These are phyloP conservation scores for Peniophora sp. DNA, from an alignment of 1,284 basidiomycete genomes.

Conservation along the genomic window DNA sequence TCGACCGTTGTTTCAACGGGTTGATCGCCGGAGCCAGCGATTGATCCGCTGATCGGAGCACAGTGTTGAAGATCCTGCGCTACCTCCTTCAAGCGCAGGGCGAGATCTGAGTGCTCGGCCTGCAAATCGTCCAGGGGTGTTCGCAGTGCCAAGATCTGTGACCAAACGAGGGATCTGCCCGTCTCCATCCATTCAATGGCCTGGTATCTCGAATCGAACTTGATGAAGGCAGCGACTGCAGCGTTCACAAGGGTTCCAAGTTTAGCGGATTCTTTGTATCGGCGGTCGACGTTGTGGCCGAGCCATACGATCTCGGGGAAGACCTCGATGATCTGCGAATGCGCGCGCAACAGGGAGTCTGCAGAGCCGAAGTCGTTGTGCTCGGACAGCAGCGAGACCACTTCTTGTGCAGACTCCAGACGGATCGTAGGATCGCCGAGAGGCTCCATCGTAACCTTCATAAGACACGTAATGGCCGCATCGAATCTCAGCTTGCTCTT, in stretches of 20 bases:
- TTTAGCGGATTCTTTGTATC: background rate
- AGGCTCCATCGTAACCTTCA: background rate
- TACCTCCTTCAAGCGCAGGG: background rate
- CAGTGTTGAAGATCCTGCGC: background rate
- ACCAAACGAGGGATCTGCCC: background rate
- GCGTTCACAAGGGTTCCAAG: background rate
- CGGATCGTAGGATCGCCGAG: background rate
- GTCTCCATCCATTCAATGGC: background rate
- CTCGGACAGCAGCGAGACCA: background rate
- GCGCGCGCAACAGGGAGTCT: background rate
- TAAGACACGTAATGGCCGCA: conserved; percentile 8
- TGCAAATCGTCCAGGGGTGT: background rate
- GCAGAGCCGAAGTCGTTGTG: background rate
- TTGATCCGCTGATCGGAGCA: background rate
- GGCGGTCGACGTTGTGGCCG: background rate
- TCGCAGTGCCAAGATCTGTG: background rate
- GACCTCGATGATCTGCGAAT: background rate
- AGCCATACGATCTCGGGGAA: background rate
- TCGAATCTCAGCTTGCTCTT: conserved; percentile 15
- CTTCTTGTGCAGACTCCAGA: background rate
- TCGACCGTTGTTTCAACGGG: no score
- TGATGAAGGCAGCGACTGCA: background rate
- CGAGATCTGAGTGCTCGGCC: background rate
- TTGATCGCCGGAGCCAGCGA: no score
- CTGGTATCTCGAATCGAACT: background rate